Conservation (phyloP, 2,329 filamentous ascomycete genomes). For the Rugonectria rugulosa region DNA sequence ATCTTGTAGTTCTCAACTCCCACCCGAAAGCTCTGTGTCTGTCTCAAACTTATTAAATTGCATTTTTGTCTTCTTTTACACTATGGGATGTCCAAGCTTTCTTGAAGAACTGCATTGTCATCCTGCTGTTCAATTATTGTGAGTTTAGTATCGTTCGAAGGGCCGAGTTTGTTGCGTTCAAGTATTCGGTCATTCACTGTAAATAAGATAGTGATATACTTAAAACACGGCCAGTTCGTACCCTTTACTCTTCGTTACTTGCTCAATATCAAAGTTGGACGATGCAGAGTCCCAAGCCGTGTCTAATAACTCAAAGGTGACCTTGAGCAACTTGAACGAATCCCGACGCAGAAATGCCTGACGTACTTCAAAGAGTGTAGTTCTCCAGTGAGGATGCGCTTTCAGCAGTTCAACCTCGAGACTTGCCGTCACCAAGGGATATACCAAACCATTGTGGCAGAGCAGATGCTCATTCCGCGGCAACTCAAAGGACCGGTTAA, state of each 20-base stretch:
- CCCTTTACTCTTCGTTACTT: constrained; percentile 10
- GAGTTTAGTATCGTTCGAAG: too few relatives aligned
- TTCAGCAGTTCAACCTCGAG: constrained; percentile 31
- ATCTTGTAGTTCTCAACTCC: too few relatives aligned
- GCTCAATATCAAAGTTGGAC: constrained; percentile 31
- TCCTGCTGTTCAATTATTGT: too few relatives aligned
- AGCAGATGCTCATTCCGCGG: constrained; percentile 31
- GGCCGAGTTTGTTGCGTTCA: too few relatives aligned
- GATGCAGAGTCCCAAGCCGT: constrained; percentile 31
- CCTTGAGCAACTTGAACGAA: constrained; percentile 23
- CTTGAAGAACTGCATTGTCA: too few relatives aligned
- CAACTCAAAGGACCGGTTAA: constrained; percentile 28
- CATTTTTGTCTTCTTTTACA: too few relatives aligned
- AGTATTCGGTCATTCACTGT: too few relatives aligned
- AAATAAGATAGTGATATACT: background rate
- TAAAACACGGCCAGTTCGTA: constrained; percentile 33
- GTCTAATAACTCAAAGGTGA: constrained; percentile 26
- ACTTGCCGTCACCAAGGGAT: constrained; percentile 27
- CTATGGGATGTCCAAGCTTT: too few relatives aligned
- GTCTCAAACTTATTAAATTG: too few relatives aligned
- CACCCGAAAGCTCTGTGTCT: too few relatives aligned
- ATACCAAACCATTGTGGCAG: constrained; percentile 30
- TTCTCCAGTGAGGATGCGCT: constrained; percentile 25
- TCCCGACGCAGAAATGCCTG: constrained; percentile 15
- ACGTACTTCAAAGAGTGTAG: constrained; percentile 27